Evolutionary conservation across 805 yeast genomes (phyloP), one percentile per base, ranked within the genome.

Genomic region (Cyberlindnera japonica): DNA sequence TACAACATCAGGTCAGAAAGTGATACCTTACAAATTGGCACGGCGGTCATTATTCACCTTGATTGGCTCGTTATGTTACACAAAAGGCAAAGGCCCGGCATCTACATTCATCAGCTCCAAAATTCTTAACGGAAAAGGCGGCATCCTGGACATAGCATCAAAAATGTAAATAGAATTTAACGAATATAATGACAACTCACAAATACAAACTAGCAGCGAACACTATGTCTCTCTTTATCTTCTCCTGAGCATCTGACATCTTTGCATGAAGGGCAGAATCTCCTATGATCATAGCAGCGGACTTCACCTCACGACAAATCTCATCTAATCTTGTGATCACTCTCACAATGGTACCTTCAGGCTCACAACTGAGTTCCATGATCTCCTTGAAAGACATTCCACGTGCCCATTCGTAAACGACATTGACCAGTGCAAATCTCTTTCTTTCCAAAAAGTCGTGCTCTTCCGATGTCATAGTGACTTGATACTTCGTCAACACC

Each of bases 341-440:
- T 57, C 99, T 75, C 17, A 93, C 99, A 57, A 93, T 93, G 0
- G 96, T 86, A 30, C 99, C 99, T 64, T 93, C 99, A 26, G 88
- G 90, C 54, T 90, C 95, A 15, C 79, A 81, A 43, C 96, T 86
- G 48, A 88, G 73, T 44, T 78, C 82, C 83, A 90, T 93, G 49
- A 93, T 91, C 43, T 88, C 95, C 49, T 83, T 83, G 68, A 93
- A 93, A 0, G 95, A 74, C 71, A 82, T 74, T 2, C 99, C 99
- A 49, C 95, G 73, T 1, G 98, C 96, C 99, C 99, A 93, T 64
- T 93, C 97, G 60, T 91, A 93, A 5, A 91, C 96, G 11, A 88
- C 96, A 59, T 89, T 91, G 63, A 88, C 85, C 55, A 93, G 71
- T 0, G 91, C 95, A 63, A 93, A 93, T 50, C 98, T 70, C 53